Base-by-base conservation (phyloP, 2,329 filamentous ascomycete species). In the Diaporthe amygdali region DNA sequence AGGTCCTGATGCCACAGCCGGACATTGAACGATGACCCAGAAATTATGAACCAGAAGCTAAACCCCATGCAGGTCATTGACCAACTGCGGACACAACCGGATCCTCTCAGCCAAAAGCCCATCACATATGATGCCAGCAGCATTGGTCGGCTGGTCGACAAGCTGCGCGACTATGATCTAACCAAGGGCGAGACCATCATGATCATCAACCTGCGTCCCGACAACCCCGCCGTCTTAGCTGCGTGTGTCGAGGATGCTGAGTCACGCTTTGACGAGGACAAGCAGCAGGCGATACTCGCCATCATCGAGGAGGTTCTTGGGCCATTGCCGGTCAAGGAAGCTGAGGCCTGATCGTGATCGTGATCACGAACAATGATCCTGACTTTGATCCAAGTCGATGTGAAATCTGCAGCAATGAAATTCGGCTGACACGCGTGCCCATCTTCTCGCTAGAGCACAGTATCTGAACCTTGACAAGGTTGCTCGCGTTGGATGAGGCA, bases 121-220 rank as follows among this genome's bases (percentile, higher is more conserved):
- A 74, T 84, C 66, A 84, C 85, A 4, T 92, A 90, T 79, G 83
- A 83, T 67, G 78, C 85, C n/a, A 80, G 81, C 12, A 86, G 85
- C 64, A 88, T 92, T 73, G 76, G 82, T 8, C 80, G 78, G 30
- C 86, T 93, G 49, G 82, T 93, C 49, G 81, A 87, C 76, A 84
- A 82, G 30, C 82, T 93, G 63, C 84, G 85, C 14, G 83, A 83
- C 1, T 92, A 87, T 79, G 85, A 89, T 55, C 84, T 93, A 69
- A 88, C 89, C 80, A 93, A 93, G 82, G 89, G 89, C 68, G 91
- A 93, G 80, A 81, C 91, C 68, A 82, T 93, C 77, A 92, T 92
- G 88, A 87, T 93, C 59, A 79, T 93, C 75, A 93, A 93, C 77
- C 81, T 92, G 52, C 86, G 91, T 14, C 91, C 91, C 0, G 84